Evolutionary conservation across 2,329 filamentous ascomycete species (phyloP).

Genomic region (Mycosphaerelloides madeirae): DNA sequence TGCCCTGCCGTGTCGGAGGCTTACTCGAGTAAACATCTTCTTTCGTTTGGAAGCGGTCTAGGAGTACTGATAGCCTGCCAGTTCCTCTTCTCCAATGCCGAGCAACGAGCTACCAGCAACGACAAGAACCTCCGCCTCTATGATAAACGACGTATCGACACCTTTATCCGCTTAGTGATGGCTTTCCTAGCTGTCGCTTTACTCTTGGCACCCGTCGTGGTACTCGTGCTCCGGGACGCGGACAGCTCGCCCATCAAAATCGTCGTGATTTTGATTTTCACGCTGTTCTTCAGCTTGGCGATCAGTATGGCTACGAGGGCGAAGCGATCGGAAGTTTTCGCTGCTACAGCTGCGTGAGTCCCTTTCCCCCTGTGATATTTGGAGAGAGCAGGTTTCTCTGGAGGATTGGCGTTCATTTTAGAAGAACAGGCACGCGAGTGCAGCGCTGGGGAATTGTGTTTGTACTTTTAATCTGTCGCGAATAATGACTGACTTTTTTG

Average conservation of each 20-base stretch:
- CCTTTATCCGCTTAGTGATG: conserved; percentile 33
- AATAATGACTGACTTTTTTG: background rate
- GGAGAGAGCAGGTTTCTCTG: no score
- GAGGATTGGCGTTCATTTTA: no score
- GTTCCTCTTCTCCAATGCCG: conserved; percentile 37
- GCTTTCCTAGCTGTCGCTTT: conserved; percentile 22
- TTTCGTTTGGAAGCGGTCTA: background rate
- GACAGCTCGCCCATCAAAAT: conserved; percentile 16
- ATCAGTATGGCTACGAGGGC: conserved; percentile 20
- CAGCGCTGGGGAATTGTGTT: no score
- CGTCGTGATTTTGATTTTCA: conserved; percentile 16
- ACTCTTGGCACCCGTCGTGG: conserved; percentile 20
- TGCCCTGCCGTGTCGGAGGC: conserved; percentile 25
- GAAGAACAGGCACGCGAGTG: no score
- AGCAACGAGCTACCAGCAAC: conserved; percentile 31
- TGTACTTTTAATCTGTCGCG: no score
- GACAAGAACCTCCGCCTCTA: conserved; percentile 35
- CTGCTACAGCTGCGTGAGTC: conserved; percentile 25
- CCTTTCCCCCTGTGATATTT: background rate
- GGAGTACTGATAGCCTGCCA: conserved; percentile 11
- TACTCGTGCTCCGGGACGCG: conserved; percentile 14
- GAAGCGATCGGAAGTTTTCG: conserved; percentile 23
- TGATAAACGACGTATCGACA: conserved; percentile 35
- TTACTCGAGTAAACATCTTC: conserved; percentile 24
- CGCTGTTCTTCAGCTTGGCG: conserved; percentile 19